A percentile compares a stretch with the other conserved stretches of the same genome.
Evolutionary conservation across 306 rosid species (phyloP).

Genomic region (Herpetospermum pedunculosum): DNA sequence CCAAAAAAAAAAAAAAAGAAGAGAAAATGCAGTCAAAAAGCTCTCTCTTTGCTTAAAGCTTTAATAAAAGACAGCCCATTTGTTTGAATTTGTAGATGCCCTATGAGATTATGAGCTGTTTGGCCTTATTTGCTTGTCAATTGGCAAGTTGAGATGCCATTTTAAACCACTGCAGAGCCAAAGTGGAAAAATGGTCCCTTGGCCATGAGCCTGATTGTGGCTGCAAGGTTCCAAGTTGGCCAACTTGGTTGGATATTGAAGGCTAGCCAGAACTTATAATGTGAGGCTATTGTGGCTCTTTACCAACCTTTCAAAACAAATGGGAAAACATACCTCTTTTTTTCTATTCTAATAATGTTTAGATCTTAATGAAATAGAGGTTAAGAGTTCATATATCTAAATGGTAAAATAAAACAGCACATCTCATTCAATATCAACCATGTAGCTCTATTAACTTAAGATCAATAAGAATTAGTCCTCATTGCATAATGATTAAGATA

Average conservation of each 20-base stretch:
- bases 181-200: neutral
- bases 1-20: neutral
- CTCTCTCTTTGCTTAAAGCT: neutral
- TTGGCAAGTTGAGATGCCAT: conserved; percentile 1
- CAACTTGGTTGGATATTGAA: conserved; percentile 6
- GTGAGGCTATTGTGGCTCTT: conserved; percentile 3
- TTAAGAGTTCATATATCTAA: neutral
- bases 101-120: neutral
- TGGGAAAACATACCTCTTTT: neutral
- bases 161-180: neutral
- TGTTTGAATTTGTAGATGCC: neutral
- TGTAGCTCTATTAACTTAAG: neutral
- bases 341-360: neutral
- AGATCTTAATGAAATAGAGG: neutral
- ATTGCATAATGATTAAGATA: neutral
- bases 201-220: neutral
- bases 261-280: neutral
- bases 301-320: neutral
- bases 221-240: neutral
- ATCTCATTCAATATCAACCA: neutral
- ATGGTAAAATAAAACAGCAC: neutral
- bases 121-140: conserved; percentile 1
- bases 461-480: neutral
- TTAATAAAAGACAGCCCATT: neutral
- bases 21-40: neutral